A percentile compares a stretch with the other conserved stretches of the same genome.
Evolutionary conservation across 202 grass and related monocot genomes (phyloP).

Genomic region (Musa balbisiana): DNA sequence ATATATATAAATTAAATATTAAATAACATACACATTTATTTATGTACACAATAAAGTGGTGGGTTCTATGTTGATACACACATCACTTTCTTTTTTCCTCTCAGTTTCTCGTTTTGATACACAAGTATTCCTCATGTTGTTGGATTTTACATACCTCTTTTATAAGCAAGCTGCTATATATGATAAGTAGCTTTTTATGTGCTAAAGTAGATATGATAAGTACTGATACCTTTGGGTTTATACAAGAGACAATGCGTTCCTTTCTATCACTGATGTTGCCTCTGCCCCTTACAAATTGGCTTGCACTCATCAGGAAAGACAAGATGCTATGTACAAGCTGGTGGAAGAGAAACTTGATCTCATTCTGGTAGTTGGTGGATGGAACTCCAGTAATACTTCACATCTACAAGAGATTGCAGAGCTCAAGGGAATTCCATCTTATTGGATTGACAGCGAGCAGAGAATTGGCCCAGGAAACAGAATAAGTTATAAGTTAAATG

Average conservation of each 20-base stretch:
- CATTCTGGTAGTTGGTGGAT: conserved; percentile 92
- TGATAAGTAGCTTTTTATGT: not conserved
- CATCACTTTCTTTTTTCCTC: too few relatives aligned
- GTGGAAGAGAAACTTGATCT: conserved; percentile 97
- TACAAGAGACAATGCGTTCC: too few relatives aligned
- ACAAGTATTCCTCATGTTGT: too few relatives aligned
- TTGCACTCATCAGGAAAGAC: conserved; percentile 65
- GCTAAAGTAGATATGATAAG: too few relatives aligned
- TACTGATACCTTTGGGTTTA: too few relatives aligned
- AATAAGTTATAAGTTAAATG: conserved; percentile 92
- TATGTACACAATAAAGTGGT: too few relatives aligned
- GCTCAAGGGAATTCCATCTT: conserved; percentile 75
- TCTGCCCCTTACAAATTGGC: not conserved
- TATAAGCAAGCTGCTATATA: not conserved
- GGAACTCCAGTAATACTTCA: conserved; percentile 99
- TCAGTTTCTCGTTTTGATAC: too few relatives aligned
- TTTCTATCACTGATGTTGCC: too few relatives aligned
- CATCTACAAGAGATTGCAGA: conserved; percentile 99
- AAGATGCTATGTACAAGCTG: conserved; percentile 88
- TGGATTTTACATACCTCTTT: not conserved
- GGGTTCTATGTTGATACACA: too few relatives aligned
- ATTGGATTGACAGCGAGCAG: conserved; percentile 87
- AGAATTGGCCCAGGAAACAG: conserved; percentile 94
- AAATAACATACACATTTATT: too few relatives aligned
- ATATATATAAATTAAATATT: not conserved